phyloP scores from a whole-genome alignment of 139 green algal species.

The Tetratostichococcus sp. region DNA sequence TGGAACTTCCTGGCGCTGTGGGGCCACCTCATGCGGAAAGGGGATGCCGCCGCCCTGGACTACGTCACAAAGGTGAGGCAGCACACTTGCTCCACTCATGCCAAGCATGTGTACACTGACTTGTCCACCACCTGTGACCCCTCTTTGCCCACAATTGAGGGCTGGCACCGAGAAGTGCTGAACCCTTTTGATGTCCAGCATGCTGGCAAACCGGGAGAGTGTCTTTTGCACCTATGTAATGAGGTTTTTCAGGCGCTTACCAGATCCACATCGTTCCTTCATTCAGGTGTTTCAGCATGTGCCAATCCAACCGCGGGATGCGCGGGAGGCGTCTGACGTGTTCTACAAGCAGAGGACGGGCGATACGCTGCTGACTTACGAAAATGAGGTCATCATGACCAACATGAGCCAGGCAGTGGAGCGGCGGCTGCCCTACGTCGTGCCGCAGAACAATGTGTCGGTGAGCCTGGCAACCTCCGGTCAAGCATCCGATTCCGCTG shows the following conservation, averaged over 20 bases:
- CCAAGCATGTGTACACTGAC: too few species aligned
- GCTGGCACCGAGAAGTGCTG: too few species aligned
- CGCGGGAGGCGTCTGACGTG: conserved; percentile 76
- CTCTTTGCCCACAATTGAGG: too few species aligned
- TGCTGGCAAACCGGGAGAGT: too few species aligned
- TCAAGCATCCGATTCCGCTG: too few species aligned
- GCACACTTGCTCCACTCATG: too few species aligned
- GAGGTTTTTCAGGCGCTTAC: too few species aligned
- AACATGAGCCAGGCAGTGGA: conserved; percentile 61
- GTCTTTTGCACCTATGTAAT: too few species aligned
- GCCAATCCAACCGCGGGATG: conserved; percentile 74
- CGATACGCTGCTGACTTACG: conserved; percentile 84
- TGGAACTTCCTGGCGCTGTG: conserved; percentile 88
- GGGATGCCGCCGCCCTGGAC: conserved; percentile 32
- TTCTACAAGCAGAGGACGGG: conserved; percentile 74
- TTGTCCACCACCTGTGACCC: too few species aligned
- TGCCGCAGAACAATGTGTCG: conserved; percentile 52
- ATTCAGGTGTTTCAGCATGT: conserved; percentile 73
- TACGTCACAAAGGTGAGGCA: conserved; percentile 46
- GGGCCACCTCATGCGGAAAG: conserved; percentile 55
- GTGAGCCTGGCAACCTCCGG: conserved; percentile 7
- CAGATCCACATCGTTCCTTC: too few species aligned
- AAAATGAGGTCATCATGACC: conserved; percentile 85
- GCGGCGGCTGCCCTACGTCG: conserved; percentile 68
- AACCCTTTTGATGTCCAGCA: too few species aligned